Conservation (phyloP, 148 eudicot species). For the Vaccinium myrtillus region DNA sequence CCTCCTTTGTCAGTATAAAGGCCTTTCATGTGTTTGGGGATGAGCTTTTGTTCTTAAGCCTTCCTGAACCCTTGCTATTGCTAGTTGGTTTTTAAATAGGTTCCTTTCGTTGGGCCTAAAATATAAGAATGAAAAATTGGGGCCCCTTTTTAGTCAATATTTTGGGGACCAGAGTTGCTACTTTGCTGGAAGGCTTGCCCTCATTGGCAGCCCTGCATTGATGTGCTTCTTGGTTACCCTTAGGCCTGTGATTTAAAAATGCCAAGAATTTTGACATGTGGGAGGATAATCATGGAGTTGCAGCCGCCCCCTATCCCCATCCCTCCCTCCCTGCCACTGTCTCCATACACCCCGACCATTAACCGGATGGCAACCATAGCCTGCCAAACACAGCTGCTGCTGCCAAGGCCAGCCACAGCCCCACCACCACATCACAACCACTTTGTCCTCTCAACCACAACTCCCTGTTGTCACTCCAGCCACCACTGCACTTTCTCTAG, state of each 20-base stretch:
- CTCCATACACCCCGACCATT: neutral
- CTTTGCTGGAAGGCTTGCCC: too few relatives aligned
- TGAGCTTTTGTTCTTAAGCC: neutral
- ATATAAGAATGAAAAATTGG: neutral
- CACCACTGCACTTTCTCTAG: neutral
- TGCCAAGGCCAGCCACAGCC: neutral
- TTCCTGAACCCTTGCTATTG: neutral
- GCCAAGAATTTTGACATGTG: neutral
- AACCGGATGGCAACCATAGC: neutral
- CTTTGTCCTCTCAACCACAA: neutral
- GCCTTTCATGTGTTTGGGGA: neutral
- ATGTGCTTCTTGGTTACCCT: neutral
- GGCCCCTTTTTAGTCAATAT: neutral
- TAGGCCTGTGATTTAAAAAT: neutral
- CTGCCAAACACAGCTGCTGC: neutral
- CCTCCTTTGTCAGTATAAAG: neutral
- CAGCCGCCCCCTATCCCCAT: neutral
- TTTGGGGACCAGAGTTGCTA: neutral
- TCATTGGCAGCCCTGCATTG: neutral
- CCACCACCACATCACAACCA: neutral
- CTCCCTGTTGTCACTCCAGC: neutral
- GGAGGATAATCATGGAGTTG: neutral
- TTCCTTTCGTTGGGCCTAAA: neutral
- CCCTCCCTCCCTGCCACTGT: neutral
- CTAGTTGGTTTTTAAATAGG: neutral